These are phyloP conservation scores for Verbena officinalis DNA, from an alignment of 257 asterid species.

Conservation along the genomic window DNA sequence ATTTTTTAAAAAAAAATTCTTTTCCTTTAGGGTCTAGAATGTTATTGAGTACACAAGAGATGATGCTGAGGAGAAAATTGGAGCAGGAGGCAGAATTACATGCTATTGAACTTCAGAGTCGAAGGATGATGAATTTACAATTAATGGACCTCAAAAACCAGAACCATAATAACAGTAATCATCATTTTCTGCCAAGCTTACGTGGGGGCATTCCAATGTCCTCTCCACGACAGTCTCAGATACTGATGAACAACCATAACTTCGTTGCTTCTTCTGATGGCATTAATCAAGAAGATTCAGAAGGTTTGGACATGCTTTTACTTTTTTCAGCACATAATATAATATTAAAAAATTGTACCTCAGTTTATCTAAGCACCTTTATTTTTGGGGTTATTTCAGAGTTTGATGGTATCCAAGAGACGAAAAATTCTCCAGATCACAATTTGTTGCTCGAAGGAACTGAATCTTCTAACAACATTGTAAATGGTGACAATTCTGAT, in stretches of 20 bases:
- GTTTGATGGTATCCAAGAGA: slow-evolving; percentile 40
- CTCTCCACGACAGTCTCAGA: slow-evolving; percentile 59
- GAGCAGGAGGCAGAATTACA: slow-evolving; percentile 89
- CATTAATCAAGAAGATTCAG: slow-evolving; percentile 45
- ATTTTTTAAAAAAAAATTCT: not conserved
- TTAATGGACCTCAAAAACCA: slow-evolving; percentile 73
- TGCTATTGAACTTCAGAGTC: slow-evolving; percentile 75
- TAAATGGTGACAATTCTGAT: slow-evolving; percentile 42
- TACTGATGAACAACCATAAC: slow-evolving; percentile 46
- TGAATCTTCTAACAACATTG: slow-evolving; percentile 33
- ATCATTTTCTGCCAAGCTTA: slow-evolving; percentile 53
- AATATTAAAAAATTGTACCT: not conserved
- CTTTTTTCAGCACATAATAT: not conserved
- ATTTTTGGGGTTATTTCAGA: slow-evolving; percentile 32
- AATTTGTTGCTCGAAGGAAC: slow-evolving; percentile 34
- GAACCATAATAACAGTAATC: slow-evolving; percentile 32
- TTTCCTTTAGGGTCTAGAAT: slow-evolving; percentile 60
- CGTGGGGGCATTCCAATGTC: slow-evolving; percentile 46
- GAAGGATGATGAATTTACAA: slow-evolving; percentile 82
- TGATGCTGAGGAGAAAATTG: slow-evolving; percentile 74
- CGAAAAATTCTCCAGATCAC: slow-evolving; percentile 35
- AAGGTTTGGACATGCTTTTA: slow-evolving; percentile 43
- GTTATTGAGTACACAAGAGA: slow-evolving; percentile 68
- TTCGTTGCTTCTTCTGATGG: slow-evolving; percentile 33
- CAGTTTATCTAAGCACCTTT: not conserved